These are phyloP conservation scores for Boletellus emodensis DNA, from an alignment of 768 basidiomycete genomes.

Conservation along the genomic window DNA sequence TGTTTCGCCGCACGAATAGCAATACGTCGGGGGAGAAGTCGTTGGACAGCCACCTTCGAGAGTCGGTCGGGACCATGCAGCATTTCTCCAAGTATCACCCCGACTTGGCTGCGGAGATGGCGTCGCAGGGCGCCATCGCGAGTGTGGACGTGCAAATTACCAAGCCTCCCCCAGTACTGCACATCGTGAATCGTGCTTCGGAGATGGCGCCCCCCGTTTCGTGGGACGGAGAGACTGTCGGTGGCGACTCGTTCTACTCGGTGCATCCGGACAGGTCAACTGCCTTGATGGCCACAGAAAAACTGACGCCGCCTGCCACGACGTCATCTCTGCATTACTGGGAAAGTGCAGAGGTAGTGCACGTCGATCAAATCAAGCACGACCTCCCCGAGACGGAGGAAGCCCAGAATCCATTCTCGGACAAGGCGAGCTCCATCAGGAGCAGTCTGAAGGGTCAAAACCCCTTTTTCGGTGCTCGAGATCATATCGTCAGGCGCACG, in stretches of 20 bases:
- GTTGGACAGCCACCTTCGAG: constrained; percentile 34
- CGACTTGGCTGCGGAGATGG: constrained; percentile 49
- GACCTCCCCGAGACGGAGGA: constrained; percentile 3
- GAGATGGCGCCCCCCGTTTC: constrained; percentile 39
- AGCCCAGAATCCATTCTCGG: constrained; percentile 25
- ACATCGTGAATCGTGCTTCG: constrained; percentile 41
- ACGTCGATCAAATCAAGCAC: constrained; percentile 31
- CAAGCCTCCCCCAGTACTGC: constrained; percentile 36
- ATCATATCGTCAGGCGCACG: constrained; percentile 29
- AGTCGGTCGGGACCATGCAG: constrained; percentile 30
- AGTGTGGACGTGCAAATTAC: constrained; percentile 20
- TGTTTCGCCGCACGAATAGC: constrained; percentile 61
- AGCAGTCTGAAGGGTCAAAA: constrained; percentile 24
- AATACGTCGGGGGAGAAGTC: constrained; percentile 48
- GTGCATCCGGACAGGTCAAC: constrained; percentile 50
- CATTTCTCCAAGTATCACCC: constrained; percentile 60
- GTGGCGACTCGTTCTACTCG: constrained; percentile 49
- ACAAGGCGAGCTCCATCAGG: constrained; percentile 17
- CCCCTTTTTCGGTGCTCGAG: constrained; percentile 41
- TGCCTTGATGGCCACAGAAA: constrained; percentile 44
- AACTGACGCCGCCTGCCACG: constrained; percentile 59
- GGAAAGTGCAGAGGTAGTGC: constrained; percentile 66
- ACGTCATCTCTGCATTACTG: constrained; percentile 52
- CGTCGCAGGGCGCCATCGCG: constrained; percentile 29
- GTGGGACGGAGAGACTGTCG: constrained; percentile 49